A percentile compares a stretch with the other conserved stretches of the same genome.
phyloP scores from a whole-genome alignment of 805 yeast genomes.

The Wickerhamiella domercqiae region DNA sequence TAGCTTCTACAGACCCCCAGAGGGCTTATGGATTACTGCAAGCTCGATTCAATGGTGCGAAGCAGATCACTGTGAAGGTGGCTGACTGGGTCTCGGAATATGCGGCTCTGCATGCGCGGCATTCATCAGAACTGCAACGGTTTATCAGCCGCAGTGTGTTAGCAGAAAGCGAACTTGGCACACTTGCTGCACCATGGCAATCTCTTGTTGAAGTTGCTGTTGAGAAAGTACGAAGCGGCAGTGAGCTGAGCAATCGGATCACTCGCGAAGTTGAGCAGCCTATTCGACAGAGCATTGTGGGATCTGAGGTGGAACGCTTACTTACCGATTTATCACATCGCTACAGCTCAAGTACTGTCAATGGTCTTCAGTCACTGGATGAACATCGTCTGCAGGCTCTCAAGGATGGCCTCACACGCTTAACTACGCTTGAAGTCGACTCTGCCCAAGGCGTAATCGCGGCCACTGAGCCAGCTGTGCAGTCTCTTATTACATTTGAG shows the following conservation, averaged over 20 bases:
- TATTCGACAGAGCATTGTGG: slow-evolving; percentile 28
- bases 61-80: slow-evolving; percentile 41
- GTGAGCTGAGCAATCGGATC: slow-evolving; percentile 24
- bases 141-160: slow-evolving; percentile 11
- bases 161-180: slow-evolving; percentile 15
- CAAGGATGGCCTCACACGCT: slow-evolving; percentile 51
- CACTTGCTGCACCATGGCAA: slow-evolving; percentile 21
- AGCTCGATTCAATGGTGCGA: slow-evolving; percentile 40
- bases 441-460: slow-evolving; percentile 30
- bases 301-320: slow-evolving; percentile 19
- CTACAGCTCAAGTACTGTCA: slow-evolving; percentile 29
- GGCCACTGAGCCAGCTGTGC: slow-evolving; percentile 48
- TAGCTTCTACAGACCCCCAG: slow-evolving; percentile 28
- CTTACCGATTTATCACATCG: slow-evolving; percentile 3
- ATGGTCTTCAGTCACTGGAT: slow-evolving; percentile 33
- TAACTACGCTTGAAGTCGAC: slow-evolving; percentile 46
- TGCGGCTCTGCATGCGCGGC: slow-evolving; percentile 32
- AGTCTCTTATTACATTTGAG: slow-evolving; percentile 46
- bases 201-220: slow-evolving; percentile 17
- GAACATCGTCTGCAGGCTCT: slow-evolving; percentile 40
- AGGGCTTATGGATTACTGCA: slow-evolving; percentile 46
- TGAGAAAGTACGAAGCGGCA: slow-evolving; percentile 21
- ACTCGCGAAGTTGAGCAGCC: slow-evolving; percentile 26
- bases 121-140: slow-evolving; percentile 33
- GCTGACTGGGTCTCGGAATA: slow-evolving; percentile 46